phyloP scores from a whole-genome alignment of 208 protist genomes.

The Acanthamoeba royreba region DNA sequence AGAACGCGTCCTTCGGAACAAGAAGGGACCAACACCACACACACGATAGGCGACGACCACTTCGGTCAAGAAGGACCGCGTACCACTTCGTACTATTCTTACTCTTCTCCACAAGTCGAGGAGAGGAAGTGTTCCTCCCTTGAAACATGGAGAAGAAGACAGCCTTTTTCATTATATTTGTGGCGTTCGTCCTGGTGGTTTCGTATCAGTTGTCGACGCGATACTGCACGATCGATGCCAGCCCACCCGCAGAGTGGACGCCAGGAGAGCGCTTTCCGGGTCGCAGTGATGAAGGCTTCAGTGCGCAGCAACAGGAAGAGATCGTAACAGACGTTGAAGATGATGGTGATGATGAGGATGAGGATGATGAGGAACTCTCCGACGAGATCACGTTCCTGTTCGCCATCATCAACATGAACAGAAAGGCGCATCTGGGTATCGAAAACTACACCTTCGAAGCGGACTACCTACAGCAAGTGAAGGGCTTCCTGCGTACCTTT shows the following conservation, averaged over 20 bases:
- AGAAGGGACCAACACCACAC: too few species aligned
- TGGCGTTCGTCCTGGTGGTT: not conserved
- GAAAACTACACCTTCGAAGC: constrained; percentile 34
- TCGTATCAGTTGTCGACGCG: not conserved
- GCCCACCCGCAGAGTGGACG: too few species aligned
- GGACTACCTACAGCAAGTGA: not conserved
- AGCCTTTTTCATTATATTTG: not conserved
- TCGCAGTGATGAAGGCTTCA: too few species aligned
- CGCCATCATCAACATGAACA: constrained; percentile 31
- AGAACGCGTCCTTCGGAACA: too few species aligned
- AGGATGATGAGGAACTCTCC: not conserved
- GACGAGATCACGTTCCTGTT: constrained; percentile 31
- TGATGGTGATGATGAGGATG: not conserved
- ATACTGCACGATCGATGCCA: not conserved
- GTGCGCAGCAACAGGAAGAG: not conserved
- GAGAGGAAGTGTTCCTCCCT: not conserved
- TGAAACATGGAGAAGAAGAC: not conserved
- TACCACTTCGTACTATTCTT: too few species aligned
- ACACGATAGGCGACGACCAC: too few species aligned
- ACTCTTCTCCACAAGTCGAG: too few species aligned
- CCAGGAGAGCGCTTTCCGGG: too few species aligned
- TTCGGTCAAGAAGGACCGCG: too few species aligned
- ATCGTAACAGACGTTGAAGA: not conserved
- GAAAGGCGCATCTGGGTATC: not conserved
- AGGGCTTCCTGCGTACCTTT: not conserved